Evolutionary conservation across 2,329 filamentous ascomycete species (phyloP).

Genomic region (Aurifilum marmelostoma): DNA sequence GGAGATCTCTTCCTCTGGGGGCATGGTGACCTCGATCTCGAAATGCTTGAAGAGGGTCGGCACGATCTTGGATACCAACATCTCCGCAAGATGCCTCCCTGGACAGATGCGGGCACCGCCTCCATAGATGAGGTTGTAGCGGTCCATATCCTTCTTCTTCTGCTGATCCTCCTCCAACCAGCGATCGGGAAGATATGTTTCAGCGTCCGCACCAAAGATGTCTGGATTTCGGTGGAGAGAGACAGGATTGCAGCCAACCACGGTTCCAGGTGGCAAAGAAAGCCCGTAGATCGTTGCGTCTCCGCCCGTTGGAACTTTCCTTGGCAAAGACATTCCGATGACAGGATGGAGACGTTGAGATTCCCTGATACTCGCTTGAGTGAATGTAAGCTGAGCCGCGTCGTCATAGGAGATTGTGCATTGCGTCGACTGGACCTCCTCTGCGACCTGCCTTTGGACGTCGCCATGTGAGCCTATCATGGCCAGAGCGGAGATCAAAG

Average conservation of each 20-base stretch:
- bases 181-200: slow-evolving; percentile 49
- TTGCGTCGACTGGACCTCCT: slow-evolving; percentile 34
- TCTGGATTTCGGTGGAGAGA: slow-evolving; percentile 53
- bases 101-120: slow-evolving; percentile 56
- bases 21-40: slow-evolving; percentile 46
- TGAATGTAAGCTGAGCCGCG: slow-evolving; percentile 38
- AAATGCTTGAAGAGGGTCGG: slow-evolving; percentile 48
- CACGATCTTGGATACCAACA: slow-evolving; percentile 51
- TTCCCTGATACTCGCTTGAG: slow-evolving; percentile 53
- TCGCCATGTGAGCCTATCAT: slow-evolving; percentile 47
- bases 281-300: slow-evolving; percentile 45
- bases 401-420: slow-evolving; percentile 34
- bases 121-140: slow-evolving; percentile 55
- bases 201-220: slow-evolving; percentile 52
- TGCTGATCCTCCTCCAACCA: slow-evolving; percentile 46
- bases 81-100: slow-evolving; percentile 53
- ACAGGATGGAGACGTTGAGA: slow-evolving; percentile 55
- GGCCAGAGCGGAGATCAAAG: slow-evolving; percentile 52
- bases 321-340: slow-evolving; percentile 54
- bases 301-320: slow-evolving; percentile 43
- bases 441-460: slow-evolving; percentile 39
- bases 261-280: slow-evolving; percentile 48
- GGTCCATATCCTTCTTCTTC: slow-evolving; percentile 47
- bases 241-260: slow-evolving; percentile 55
- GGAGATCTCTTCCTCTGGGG: slow-evolving; percentile 43